Conservation (phyloP, 805 yeast species). For the Clavispora asparagi region DNA sequence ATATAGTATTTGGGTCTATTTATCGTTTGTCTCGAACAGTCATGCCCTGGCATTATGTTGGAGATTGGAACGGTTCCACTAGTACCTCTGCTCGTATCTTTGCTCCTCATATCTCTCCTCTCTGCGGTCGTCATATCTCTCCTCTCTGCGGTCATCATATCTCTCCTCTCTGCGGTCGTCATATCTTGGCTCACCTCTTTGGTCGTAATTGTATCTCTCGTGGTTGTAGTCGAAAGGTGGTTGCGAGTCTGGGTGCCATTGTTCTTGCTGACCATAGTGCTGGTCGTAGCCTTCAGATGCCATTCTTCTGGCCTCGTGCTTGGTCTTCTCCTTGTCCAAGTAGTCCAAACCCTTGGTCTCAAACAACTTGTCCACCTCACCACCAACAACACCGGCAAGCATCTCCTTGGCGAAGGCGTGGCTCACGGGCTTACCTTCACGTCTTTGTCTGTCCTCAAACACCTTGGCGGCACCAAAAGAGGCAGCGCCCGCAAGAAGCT, state of each 20-base stretch:
- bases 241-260: slow-evolving; percentile 23
- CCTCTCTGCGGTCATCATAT: neutral
- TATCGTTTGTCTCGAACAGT: too few species aligned
- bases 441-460: slow-evolving; percentile 28
- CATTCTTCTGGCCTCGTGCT: slow-evolving; percentile 18
- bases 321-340: slow-evolving; percentile 24
- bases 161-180: neutral
- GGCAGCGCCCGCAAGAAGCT: slow-evolving; percentile 29
- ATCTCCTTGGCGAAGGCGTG: slow-evolving; percentile 27
- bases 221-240: slow-evolving; percentile 25
- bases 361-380: slow-evolving; percentile 28
- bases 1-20: too few species aligned
- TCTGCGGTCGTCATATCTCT: neutral
- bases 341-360: slow-evolving; percentile 30
- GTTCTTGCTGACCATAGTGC: slow-evolving; percentile 22
- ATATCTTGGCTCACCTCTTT: neutral
- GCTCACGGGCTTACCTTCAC: slow-evolving; percentile 27
- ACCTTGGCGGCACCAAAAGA: slow-evolving; percentile 27
- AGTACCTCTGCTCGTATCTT: neutral
- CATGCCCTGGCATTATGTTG: too few species aligned
- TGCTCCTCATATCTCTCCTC: neutral
- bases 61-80: neutral
- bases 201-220: slow-evolving; percentile 19
- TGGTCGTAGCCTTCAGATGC: slow-evolving; percentile 20
- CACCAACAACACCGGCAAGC: slow-evolving; percentile 27